phyloP scores from a whole-genome alignment of 805 yeast genomes.

The Schwanniomyces pseudopolymorphus region DNA sequence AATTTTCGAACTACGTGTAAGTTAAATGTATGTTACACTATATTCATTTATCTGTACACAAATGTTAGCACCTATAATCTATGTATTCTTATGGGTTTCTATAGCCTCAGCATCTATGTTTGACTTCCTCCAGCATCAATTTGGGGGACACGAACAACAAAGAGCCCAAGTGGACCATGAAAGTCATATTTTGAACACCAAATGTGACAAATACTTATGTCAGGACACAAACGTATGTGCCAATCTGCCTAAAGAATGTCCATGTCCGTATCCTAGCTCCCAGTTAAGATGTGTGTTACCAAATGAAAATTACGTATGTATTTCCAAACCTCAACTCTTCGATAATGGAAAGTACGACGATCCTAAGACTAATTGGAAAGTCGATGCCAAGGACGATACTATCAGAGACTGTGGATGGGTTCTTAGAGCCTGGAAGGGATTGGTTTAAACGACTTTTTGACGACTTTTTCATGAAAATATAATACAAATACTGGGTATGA shows the following conservation, averaged over 20 bases:
- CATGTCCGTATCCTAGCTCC: constrained; percentile 86
- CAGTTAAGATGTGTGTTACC: constrained; percentile 82
- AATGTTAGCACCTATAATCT: not conserved
- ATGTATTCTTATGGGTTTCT: constrained; percentile 2
- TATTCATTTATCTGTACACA: not conserved
- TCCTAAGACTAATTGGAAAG: constrained; percentile 45
- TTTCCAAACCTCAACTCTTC: constrained; percentile 70
- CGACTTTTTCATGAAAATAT: no score
- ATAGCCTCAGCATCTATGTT: constrained; percentile 30
- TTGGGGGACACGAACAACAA: constrained; percentile 23
- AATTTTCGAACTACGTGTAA: constrained; percentile 1
- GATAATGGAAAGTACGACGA: constrained; percentile 30
- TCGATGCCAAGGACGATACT: constrained; percentile 51
- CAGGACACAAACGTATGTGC: constrained; percentile 85
- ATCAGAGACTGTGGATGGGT: constrained; percentile 87
- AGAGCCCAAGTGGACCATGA: constrained; percentile 39
- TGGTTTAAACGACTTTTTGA: constrained; percentile 5
- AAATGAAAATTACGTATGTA: constrained; percentile 68
- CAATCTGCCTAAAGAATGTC: constrained; percentile 65
- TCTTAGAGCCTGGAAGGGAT: constrained; percentile 63
- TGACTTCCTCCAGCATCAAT: constrained; percentile 31
- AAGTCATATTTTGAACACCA: constrained; percentile 32
- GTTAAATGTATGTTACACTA: not conserved
- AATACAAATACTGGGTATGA: no score
- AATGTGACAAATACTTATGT: constrained; percentile 72